A percentile compares a stretch with the other conserved stretches of the same genome.
Conservation (phyloP, 2,329 filamentous ascomycete genomes). For the Emergomyces pasteurianus region DNA sequence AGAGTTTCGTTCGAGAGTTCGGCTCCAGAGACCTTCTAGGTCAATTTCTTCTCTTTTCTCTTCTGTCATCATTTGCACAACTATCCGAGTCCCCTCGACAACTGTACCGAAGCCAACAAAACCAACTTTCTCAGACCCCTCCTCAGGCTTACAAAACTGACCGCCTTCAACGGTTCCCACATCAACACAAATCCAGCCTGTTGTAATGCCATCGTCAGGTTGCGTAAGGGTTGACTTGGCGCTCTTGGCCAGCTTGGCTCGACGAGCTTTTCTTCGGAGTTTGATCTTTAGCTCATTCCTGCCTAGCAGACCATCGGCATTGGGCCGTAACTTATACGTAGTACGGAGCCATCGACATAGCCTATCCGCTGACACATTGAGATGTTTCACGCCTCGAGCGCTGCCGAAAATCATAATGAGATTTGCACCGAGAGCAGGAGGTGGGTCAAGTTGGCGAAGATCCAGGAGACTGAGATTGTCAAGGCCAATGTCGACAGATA, state of each 20-base stretch:
- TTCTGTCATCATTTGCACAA: constrained; percentile 61
- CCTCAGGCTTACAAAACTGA: constrained; percentile 15
- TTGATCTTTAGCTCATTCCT: constrained; percentile 86
- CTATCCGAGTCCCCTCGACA: constrained; percentile 47
- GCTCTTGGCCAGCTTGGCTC: constrained; percentile 67
- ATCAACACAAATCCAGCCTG: constrained; percentile 94
- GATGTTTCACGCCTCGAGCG: constrained; percentile 80
- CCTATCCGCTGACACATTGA: constrained; percentile 84
- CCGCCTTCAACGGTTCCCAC: constrained; percentile 57
- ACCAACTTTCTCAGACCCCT: constrained; percentile 3
- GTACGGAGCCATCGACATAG: constrained; percentile 74
- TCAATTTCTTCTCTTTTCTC: constrained; percentile 57
- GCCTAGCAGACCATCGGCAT: constrained; percentile 78
- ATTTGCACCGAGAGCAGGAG: constrained; percentile 75
- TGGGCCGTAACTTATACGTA: constrained; percentile 58
- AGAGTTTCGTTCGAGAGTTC: constrained; percentile 30
- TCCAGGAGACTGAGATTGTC: constrained; percentile 73
- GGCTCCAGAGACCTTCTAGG: constrained; percentile 52
- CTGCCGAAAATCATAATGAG: constrained; percentile 89
- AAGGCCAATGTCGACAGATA: constrained; percentile 74
- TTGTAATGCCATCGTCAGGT: constrained; percentile 76
- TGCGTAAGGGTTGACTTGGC: constrained; percentile 45
- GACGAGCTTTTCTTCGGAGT: constrained; percentile 64
- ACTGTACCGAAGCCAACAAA: constrained; percentile 66
- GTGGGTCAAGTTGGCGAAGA: constrained; percentile 70